Percentiles rank a stretch among this genome's conserved stretches.
Conservation (phyloP, 371 early-diverging fungal genomes). For the Mortierella sp. region DNA sequence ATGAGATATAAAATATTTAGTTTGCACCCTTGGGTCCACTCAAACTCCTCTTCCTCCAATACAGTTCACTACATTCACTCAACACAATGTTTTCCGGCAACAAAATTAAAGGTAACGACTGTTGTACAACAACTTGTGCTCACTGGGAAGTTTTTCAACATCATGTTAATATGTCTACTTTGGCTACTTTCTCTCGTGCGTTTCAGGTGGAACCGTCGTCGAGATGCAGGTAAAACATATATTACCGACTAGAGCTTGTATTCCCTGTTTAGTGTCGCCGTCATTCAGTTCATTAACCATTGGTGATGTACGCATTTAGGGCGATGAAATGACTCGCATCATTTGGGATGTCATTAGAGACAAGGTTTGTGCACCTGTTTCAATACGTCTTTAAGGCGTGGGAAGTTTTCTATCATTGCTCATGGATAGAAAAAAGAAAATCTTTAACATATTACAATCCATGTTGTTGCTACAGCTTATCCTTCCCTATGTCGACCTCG, state of each 20-base stretch:
- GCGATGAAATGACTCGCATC: conserved; percentile 97
- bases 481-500: conserved; percentile 87
- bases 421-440: too few species aligned
- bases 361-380: conserved; percentile 60
- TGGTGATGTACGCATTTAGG: conserved; percentile 49
- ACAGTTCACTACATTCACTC: neutral
- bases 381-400: neutral
- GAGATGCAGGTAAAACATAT: conserved; percentile 48
- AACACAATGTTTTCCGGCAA: conserved; percentile 16
- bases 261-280: neutral
- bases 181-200: neutral
- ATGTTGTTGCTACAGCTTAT: conserved; percentile 65
- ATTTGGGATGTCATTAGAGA: conserved; percentile 95
- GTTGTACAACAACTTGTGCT: neutral
- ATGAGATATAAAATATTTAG: too few species aligned
- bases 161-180: neutral
- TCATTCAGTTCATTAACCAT: neutral
- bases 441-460: neutral
- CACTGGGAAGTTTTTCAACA: neutral
- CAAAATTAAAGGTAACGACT: conserved; percentile 28
- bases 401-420: neutral
- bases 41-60: neutral
- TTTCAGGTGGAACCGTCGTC: conserved; percentile 51
- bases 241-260: neutral
- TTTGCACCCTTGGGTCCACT: neutral